phyloP scores from a whole-genome alignment of 768 basidiomycete species.

The Lentinula sp. region DNA sequence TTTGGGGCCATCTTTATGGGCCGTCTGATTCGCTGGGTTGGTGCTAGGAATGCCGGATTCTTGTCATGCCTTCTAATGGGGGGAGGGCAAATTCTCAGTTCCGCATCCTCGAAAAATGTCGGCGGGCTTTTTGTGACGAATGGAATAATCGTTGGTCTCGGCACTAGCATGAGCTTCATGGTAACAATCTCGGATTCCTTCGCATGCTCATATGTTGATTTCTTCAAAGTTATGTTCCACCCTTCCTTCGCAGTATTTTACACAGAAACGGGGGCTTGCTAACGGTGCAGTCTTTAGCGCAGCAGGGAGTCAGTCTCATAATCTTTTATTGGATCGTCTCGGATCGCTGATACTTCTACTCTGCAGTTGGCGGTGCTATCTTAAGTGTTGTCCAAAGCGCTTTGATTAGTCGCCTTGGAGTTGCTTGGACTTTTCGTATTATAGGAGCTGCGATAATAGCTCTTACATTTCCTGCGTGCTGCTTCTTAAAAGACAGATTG shows the following conservation, averaged over 20 bases:
- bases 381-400: constrained; percentile 20
- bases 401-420: constrained; percentile 19
- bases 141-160: constrained; percentile 21
- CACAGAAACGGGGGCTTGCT: constrained; percentile 21
- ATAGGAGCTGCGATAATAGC: constrained; percentile 13
- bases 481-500: constrained; percentile 21
- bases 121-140: constrained; percentile 15
- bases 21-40: constrained; percentile 22
- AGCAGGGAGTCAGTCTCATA: not conserved
- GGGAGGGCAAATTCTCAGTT: constrained; percentile 21
- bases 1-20: constrained; percentile 21
- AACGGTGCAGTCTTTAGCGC: constrained; percentile 14
- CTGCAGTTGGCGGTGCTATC: constrained; percentile 21
- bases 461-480: constrained; percentile 15
- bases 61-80: constrained; percentile 22
- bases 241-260: constrained; percentile 26
- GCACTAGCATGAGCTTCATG: constrained; percentile 18
- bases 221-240: constrained; percentile 19
- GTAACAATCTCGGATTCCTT: not conserved
- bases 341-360: constrained; percentile 8
- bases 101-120: constrained; percentile 16
- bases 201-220: not conserved
- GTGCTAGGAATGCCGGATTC: constrained; percentile 19
- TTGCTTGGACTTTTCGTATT: constrained; percentile 25
- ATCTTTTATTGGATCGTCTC: not conserved